Base-by-base conservation (phyloP, 1,284 basidiomycete genomes). In the Ceratobasidium sp. region DNA sequence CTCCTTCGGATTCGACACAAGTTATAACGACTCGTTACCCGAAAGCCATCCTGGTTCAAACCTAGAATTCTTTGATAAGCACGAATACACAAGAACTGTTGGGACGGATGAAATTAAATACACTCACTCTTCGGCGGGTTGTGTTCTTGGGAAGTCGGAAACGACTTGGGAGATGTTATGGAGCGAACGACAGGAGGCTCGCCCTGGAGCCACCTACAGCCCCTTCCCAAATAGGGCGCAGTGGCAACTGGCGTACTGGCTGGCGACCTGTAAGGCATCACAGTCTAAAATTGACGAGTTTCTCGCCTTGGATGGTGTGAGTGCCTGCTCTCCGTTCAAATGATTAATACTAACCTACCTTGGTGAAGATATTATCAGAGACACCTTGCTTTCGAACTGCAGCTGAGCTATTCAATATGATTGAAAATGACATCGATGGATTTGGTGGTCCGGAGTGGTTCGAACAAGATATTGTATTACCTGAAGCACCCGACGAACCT, bases 271-370 rank as follows among this genome's bases (percentile, higher is more conserved):
- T 16, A 62, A 62, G 43, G 18, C 41, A 18, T 62, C 59, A 8
- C 59, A 62, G 43, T 46, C 43, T 1, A 62, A 62, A 28, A 62
- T 62, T 43, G 26, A 62, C 14, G 43, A 62, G 26, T 62, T 62
- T 21, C 41, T 62, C 1, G 59, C 38, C 14, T 23, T 62, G 38
- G 59, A 62, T 16, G 43, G 43, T 14, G 59, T 62, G 28, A 3
- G 57, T 62, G 43, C 23, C 28, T 30, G 11, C 26, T 7, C 2
- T 11, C 26, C 28, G 16, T 11, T 26, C n/a, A 47, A 46, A 2
- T 2, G 21, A 26, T 26, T 13, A n/a, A 28, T 46, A 28, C 43
- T 46, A 1, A 44, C n/a, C 23, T 30, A 7, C 46, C 23, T 16
- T 18, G n/a, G n/a, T n/a, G n/a, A n/a, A 62, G 59, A 30, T 62